A percentile compares a stretch with the other conserved stretches of the same genome.
Evolutionary conservation across 345 rosid species (phyloP).

Genomic region (Bruguiera sexangula): DNA sequence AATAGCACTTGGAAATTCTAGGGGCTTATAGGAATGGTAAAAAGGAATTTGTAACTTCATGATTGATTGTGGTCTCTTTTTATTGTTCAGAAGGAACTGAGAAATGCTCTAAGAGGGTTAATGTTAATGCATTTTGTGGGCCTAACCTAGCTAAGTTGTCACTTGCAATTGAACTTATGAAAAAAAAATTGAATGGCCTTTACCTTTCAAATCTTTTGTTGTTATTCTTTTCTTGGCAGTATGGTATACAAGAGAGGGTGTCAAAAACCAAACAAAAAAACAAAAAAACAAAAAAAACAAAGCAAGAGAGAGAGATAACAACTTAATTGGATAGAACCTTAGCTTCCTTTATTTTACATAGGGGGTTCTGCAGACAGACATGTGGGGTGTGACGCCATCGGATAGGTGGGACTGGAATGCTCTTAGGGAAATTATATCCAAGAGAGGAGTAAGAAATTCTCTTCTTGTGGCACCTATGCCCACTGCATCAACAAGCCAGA

Average conservation of each 20-base stretch:
- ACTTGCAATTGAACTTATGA: neutral
- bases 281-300: fast-evolving
- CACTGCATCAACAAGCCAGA: conserved; percentile 91
- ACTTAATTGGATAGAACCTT: neutral
- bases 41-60: too few relatives aligned
- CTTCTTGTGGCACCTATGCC: conserved; percentile 93
- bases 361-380: conserved; percentile 90
- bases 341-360: conserved; percentile 15
- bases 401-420: conserved; percentile 67
- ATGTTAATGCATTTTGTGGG: neutral
- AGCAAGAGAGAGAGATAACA: neutral
- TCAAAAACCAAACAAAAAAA: neutral
- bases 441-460: conserved; percentile 78
- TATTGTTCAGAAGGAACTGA: neutral
- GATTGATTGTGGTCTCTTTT: neutral
- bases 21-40: neutral
- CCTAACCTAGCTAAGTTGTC: neutral
- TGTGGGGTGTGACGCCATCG: conserved; percentile 77
- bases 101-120: neutral
- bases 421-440: conserved; percentile 59
- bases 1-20: neutral
- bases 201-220: neutral
- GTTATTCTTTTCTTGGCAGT: neutral
- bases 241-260: neutral
- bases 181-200: neutral